Base-by-base conservation (phyloP, 768 basidiomycete species). In the Thelephora ganbajun region DNA sequence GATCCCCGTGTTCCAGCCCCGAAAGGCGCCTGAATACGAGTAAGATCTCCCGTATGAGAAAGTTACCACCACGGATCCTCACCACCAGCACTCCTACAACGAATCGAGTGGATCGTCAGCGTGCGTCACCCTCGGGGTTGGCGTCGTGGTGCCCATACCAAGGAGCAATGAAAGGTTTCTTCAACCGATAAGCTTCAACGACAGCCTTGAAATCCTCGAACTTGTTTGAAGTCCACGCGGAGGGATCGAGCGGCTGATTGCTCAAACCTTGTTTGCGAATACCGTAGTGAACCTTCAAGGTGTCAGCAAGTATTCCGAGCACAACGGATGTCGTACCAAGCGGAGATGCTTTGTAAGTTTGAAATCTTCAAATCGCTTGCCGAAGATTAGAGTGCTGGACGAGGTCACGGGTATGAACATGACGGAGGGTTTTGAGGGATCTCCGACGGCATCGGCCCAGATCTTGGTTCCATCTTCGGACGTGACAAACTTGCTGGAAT, bases 131-230 rank as follows among this genome's bases (percentile, higher is more conserved):
- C 4, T 30, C 9, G 26, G 9, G 26, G 26, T 4, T 30, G 26
- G 9, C 26, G 26, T 11, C 7, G n/a, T 35, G 34, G 36, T 22
- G 30, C 19, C 6, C 56, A 19, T n/a, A 57, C 59, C 57, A 60
- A 9, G 52, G 56, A n/a, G 53, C 48, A 11, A 51, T 20, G 26
- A 58, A 45, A 13, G 54, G 53, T 33, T 51, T 53, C 19, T 46
- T 52, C 16, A 60, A 33, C n/a, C 48, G 34, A 43, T 58, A 60
- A 13, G 51, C 54, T 2, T 43, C 14, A 2, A 48, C n/a, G 11
- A 60, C 56, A 23, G 56, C 54, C 5, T 14, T 13, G 36, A 53
- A 60, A 44, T 60, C 59, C 12, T 53, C 51, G 20, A 50, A 53
- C 36, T 47, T 34, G 9, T 35, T 18, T 3, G 54, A 45, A 1